Percentiles rank a stretch among this genome's conserved stretches.
Conservation (phyloP, 2,329 filamentous ascomycete species). For the Cladosporium austrohemisphaericum region DNA sequence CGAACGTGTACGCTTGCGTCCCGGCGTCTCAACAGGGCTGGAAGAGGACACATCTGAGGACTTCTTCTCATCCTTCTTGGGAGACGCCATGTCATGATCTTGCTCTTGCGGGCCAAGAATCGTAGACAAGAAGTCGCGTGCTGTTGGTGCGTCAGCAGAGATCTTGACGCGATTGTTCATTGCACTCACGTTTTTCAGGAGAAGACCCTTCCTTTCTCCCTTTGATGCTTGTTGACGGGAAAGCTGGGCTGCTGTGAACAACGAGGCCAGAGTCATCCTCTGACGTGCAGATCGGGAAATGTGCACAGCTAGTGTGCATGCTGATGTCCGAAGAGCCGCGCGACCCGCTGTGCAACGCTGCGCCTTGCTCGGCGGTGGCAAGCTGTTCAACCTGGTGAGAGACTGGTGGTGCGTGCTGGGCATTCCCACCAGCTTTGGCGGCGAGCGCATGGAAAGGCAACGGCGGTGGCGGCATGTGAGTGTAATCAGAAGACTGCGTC, state of each 20-base stretch:
- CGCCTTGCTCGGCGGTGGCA: too few relatives aligned
- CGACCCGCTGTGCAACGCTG: conserved; percentile 8
- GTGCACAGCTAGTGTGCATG: conserved; percentile 32
- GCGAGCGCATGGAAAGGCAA: conserved; percentile 20
- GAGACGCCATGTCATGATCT: not conserved
- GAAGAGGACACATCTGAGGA: conserved; percentile 16
- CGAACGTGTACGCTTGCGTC: conserved; percentile 28
- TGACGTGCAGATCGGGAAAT: conserved; percentile 29
- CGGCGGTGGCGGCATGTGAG: conserved; percentile 27
- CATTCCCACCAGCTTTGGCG: conserved; percentile 6
- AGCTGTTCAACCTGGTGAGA: not conserved
- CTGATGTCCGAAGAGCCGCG: conserved; percentile 31
- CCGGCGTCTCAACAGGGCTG: conserved; percentile 19
- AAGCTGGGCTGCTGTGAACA: conserved; percentile 20
- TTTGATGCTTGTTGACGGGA: conserved; percentile 20
- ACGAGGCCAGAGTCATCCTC: conserved; percentile 27
- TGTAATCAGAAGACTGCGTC: not conserved
- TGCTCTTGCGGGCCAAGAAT: conserved; percentile 19
- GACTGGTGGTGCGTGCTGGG: not conserved
- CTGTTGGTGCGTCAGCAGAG: conserved; percentile 18
- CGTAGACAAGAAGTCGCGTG: conserved; percentile 28
- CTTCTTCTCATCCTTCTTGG: conserved; percentile 15
- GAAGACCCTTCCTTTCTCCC: conserved; percentile 28
- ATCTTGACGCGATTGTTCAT: not conserved
- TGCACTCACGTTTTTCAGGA: conserved; percentile 16